phyloP scores from a whole-genome alignment of 1,284 basidiomycete genomes.

The Entoloma clypeatum region DNA sequence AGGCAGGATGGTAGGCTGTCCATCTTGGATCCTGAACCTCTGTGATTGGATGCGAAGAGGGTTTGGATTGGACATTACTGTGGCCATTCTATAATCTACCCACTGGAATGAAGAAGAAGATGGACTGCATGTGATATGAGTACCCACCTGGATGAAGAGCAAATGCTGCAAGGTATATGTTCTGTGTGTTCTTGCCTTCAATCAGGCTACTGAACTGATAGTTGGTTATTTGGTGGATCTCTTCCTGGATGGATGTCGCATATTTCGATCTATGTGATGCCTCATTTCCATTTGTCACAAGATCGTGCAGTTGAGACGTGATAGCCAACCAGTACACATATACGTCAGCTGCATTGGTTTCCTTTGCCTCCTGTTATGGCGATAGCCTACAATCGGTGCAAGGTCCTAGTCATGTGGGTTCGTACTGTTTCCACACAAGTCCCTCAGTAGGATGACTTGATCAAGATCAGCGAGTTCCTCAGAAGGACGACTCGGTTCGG shows the following conservation, averaged over 20 bases:
- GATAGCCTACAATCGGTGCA: too few relatives aligned
- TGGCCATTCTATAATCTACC: slow-evolving; percentile 13
- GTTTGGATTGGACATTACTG: slow-evolving; percentile 16
- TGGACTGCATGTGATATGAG: neutral
- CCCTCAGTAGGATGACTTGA: too few relatives aligned
- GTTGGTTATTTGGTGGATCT: neutral
- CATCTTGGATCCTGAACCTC: slow-evolving; percentile 1
- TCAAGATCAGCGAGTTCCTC: too few relatives aligned
- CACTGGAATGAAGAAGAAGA: slow-evolving; percentile 3
- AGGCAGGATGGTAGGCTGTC: neutral
- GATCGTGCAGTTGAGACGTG: slow-evolving; percentile 15
- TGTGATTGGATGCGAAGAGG: slow-evolving; percentile 12
- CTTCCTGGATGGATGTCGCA: neutral
- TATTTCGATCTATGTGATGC: neutral
- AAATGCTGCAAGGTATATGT: neutral
- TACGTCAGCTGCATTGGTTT: neutral
- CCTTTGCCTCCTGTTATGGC: slow-evolving; percentile 1
- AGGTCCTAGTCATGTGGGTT: too few relatives aligned
- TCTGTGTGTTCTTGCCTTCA: neutral
- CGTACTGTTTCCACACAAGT: too few relatives aligned
- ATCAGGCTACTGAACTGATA: neutral
- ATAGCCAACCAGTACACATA: slow-evolving; percentile 1
- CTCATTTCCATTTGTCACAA: neutral
- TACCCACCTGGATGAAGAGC: neutral
- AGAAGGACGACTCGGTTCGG: too few relatives aligned